These are phyloP conservation scores for Hevea brasiliensis DNA, from an alignment of 345 rosid genomes.

Conservation along the genomic window DNA sequence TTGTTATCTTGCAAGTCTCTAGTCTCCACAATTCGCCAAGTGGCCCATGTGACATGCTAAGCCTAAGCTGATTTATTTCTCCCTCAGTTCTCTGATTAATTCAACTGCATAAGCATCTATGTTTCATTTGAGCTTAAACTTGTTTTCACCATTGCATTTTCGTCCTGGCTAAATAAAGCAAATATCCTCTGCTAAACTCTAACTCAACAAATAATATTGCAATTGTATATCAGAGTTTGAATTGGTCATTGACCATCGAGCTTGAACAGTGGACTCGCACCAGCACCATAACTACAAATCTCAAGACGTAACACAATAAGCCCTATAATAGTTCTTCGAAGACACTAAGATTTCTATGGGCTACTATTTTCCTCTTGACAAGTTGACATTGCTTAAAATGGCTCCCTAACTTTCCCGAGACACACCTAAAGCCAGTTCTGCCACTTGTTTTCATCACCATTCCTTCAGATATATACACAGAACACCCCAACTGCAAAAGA, in stretches of 20 bases:
- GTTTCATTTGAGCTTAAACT: not conserved
- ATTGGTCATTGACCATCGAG: not conserved
- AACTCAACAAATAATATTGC: not conserved
- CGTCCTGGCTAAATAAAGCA: not conserved
- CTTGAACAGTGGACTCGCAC: not conserved
- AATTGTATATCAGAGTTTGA: not conserved
- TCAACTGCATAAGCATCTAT: not conserved
- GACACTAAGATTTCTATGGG: not conserved
- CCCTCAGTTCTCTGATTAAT: no score
- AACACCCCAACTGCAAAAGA: not conserved
- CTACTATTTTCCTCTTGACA: no score
- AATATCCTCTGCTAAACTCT: not conserved
- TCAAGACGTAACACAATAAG: not conserved
- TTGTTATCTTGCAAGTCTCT: not conserved
- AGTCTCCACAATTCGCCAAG: not conserved
- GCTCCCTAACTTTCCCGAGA: not conserved
- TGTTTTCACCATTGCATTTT: not conserved
- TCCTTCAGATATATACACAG: not conserved
- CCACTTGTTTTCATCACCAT: not conserved
- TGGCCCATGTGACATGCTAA: not conserved
- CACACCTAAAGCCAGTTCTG: no score
- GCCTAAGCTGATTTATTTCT: no score
- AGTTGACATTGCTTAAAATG: not conserved
- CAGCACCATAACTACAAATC: not conserved
- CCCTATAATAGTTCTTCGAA: not conserved